Conservation (phyloP, 169 alveolate genomes). For the Cryptosporidium felis region DNA sequence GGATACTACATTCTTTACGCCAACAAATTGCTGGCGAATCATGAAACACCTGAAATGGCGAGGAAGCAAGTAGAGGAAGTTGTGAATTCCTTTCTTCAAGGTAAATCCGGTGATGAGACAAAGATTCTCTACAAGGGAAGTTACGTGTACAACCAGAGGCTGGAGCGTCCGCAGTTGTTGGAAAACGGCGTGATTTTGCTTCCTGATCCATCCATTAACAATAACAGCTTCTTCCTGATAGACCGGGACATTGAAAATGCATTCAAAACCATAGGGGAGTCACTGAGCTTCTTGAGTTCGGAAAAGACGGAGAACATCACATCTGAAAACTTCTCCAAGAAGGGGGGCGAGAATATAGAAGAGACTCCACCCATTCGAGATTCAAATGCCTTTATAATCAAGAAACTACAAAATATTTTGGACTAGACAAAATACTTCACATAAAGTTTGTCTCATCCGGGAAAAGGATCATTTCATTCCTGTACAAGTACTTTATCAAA, state of each 20-base stretch:
- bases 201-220: slow-evolving; percentile 42
- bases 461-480: slow-evolving; percentile 5
- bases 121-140: slow-evolving; percentile 16
- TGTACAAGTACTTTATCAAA: slow-evolving; percentile 18
- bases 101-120: neutral
- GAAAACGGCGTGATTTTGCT: neutral
- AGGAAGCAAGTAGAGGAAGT: neutral
- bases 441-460: neutral
- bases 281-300: neutral
- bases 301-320: neutral
- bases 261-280: neutral
- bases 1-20: slow-evolving; percentile 26
- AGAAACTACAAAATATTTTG: neutral
- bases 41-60: neutral
- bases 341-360: neutral
- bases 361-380: neutral
- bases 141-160: slow-evolving; percentile 13
- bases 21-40: neutral
- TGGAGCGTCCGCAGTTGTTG: neutral
- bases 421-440: neutral
- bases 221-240: slow-evolving; percentile 28
- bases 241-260: slow-evolving; percentile 45
- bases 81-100: neutral
- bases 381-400: neutral
- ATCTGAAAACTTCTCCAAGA: neutral